phyloP scores from a whole-genome alignment of 306 rosid genomes.

The Vigna reflexopilosa region DNA sequence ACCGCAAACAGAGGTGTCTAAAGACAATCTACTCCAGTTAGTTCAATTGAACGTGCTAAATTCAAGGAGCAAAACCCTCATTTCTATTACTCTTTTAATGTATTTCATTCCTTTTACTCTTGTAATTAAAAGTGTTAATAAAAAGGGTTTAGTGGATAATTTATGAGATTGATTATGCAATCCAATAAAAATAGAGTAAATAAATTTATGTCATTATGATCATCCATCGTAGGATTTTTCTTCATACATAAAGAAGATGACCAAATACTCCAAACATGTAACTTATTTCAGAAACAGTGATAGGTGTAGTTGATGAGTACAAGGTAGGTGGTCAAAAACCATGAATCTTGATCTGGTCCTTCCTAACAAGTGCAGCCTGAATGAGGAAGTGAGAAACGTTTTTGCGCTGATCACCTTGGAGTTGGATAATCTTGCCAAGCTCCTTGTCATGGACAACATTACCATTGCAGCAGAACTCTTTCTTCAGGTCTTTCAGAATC shows the following conservation, averaged over 20 bases:
- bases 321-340: constrained; percentile 59
- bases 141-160: no score
- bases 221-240: not conserved
- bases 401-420: constrained; percentile 95
- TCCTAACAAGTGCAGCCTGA: constrained; percentile 65
- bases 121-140: no score
- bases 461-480: constrained; percentile 85
- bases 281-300: not conserved
- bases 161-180: no score
- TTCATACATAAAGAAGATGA: not conserved
- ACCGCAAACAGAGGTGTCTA: no score
- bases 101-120: no score
- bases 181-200: no score
- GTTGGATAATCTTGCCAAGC: constrained; percentile 87
- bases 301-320: not conserved
- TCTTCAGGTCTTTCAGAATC: constrained; percentile 80
- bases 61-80: no score
- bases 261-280: not conserved
- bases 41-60: no score
- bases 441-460: constrained; percentile 88
- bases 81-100: no score
- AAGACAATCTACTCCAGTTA: no score
- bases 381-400: constrained; percentile 76
- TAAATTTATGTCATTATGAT: no score
- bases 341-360: constrained; percentile 86